Conservation (phyloP, 169 alveolate species). For the Eimeria tenella region DNA sequence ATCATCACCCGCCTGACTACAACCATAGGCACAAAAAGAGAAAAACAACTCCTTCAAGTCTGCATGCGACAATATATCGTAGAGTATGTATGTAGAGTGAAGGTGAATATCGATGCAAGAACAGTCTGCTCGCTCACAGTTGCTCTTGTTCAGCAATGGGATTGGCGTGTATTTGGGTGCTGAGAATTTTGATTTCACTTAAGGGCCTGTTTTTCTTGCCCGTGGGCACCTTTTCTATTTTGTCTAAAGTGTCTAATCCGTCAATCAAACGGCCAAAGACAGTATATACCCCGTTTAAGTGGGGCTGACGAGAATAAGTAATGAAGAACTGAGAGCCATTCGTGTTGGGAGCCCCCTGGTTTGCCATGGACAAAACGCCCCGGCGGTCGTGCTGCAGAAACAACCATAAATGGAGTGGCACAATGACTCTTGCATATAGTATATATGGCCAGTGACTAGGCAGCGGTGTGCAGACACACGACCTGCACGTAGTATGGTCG, state of each 20-base stretch:
- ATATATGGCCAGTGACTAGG: too few relatives aligned
- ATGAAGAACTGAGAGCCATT: slow-evolving; percentile 96
- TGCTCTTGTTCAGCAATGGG: slow-evolving; percentile 93
- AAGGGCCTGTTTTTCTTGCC: slow-evolving; percentile 90
- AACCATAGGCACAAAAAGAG: not conserved
- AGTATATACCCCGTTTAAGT: slow-evolving; percentile 93
- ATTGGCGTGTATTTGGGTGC: slow-evolving; percentile 92
- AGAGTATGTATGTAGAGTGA: not conserved
- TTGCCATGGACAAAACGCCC: slow-evolving; percentile 95
- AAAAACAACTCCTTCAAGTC: not conserved
- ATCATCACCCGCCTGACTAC: not conserved
- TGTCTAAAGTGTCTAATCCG: slow-evolving; percentile 94
- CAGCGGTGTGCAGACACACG: too few relatives aligned
- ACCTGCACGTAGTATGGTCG: too few relatives aligned
- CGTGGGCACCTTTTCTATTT: slow-evolving; percentile 92
- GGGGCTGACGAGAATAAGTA: slow-evolving; percentile 94
- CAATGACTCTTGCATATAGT: not conserved
- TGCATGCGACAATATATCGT: not conserved
- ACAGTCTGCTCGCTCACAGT: slow-evolving; percentile 41
- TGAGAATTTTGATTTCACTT: slow-evolving; percentile 89
- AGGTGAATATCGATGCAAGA: too few relatives aligned
- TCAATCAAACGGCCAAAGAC: slow-evolving; percentile 95
- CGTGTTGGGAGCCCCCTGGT: slow-evolving; percentile 92
- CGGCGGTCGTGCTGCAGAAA: slow-evolving; percentile 89
- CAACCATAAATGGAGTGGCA: not conserved